phyloP scores from a whole-genome alignment of 2,329 filamentous ascomycete species.

The Rhinocladiella mackenziei region DNA sequence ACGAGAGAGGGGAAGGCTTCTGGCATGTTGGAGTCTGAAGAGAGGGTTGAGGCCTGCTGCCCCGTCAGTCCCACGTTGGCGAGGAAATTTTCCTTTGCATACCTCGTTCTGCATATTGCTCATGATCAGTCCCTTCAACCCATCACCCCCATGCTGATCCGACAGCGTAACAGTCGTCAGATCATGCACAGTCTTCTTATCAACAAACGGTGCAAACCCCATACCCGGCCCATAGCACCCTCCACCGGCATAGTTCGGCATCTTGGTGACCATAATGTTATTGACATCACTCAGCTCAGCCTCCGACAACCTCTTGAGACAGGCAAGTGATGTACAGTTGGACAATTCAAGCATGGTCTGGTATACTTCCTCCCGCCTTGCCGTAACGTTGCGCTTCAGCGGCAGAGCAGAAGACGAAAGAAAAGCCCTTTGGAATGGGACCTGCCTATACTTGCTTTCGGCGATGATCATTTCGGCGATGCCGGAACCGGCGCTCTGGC shows the following conservation, averaged over 20 bases:
- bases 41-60: not conserved
- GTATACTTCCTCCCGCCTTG: conserved; percentile 8
- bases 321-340: conserved; percentile 15
- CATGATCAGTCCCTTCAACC: conserved; percentile 5
- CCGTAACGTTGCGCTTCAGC: conserved; percentile 5
- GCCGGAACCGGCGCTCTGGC: conserved; percentile 20
- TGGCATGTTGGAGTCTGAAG: conserved; percentile 8
- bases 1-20: conserved; percentile 16
- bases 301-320: conserved; percentile 1
- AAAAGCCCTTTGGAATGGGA: conserved; percentile 13
- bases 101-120: conserved; percentile 16
- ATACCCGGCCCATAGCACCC: conserved; percentile 10
- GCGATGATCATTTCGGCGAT: conserved; percentile 10
- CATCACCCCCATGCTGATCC: not conserved
- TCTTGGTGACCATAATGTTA: conserved; percentile 12
- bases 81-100: not conserved
- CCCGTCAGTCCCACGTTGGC: not conserved
- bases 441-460: not conserved
- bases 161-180: not conserved
- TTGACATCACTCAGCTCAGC: conserved; percentile 2
- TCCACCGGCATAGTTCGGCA: not conserved
- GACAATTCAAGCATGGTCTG: conserved; percentile 13
- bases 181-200: conserved; percentile 15
- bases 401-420: conserved; percentile 15
- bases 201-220: conserved; percentile 18